These are phyloP conservation scores for Alnus rubra DNA, from an alignment of 306 rosid genomes.

Conservation along the genomic window DNA sequence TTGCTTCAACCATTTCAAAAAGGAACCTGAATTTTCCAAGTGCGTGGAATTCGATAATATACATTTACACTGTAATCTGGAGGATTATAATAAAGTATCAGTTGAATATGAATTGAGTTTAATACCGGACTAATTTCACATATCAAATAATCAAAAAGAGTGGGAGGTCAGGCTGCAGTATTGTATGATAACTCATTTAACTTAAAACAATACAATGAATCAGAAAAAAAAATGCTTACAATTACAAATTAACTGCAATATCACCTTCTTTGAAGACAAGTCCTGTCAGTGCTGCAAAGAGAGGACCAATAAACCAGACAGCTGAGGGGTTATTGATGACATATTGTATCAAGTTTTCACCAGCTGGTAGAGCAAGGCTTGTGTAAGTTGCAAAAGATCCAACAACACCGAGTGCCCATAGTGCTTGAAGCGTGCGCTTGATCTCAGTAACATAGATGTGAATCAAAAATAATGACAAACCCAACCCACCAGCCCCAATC, in stretches of 20 bases:
- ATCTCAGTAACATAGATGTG: constrained; percentile 81
- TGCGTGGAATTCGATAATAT: not conserved
- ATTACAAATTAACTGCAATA: constrained; percentile 11
- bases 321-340: constrained; percentile 59
- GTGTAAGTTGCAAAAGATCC: constrained; percentile 65
- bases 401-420: constrained; percentile 79
- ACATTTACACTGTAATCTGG: not conserved
- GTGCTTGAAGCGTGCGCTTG: constrained; percentile 80
- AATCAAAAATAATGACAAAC: constrained; percentile 69
- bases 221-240: not conserved
- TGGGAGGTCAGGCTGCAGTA: not conserved
- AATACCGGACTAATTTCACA: not conserved
- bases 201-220: not conserved
- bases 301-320: constrained; percentile 88
- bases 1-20: not conserved
- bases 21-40: not conserved
- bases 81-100: not conserved
- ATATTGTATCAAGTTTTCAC: constrained; percentile 54
- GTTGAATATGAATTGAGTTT: not conserved
- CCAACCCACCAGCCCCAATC: constrained; percentile 74
- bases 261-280: constrained; percentile 95
- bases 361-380: constrained; percentile 63
- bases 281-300: constrained; percentile 85
- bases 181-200: not conserved
- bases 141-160: constrained; percentile 1